Base-by-base conservation (phyloP, 2,329 filamentous ascomycete genomes). In the Botrytis squamosa region DNA sequence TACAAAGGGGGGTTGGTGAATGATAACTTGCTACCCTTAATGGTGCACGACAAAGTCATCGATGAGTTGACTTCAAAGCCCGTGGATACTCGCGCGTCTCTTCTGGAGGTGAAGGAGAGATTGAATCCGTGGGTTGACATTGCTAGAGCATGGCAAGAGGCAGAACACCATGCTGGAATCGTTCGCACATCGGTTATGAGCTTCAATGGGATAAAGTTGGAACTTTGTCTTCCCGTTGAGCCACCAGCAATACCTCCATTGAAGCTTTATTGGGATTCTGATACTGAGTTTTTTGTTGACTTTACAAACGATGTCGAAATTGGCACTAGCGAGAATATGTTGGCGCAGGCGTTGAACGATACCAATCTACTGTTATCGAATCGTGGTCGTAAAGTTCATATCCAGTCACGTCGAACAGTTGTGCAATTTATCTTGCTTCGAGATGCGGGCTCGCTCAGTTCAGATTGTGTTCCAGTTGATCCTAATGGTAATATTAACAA, bases 1-100 rank as follows among this genome's bases (percentile, higher is more conserved):
- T 90, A 95, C 79, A 78, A 88, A 12, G 91, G 88, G 40, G 91
- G 92, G 0, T 84, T 98, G 8, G 82, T 98, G 1, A 94, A 93
- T 75, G 88, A 97, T 22, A 86, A 97, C 77, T 83, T 98, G 0
- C 85, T 97, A 59, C 95, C 95, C 83, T 72, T 78, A 14, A 64
- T 79, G 69, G 80, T 84, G 57, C 73, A 78, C 52, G 76, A 81
- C 18, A 76, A 79, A 40, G 79, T 81, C 63, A 77, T 85, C 2
- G 77, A 82, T 10, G 85, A 87, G 33, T 7, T 79, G 83, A 14
- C 83, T 86, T 95, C 92, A 90, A 84, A 88, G 22, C 82, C 81
- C 71, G 82, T 84, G 16, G 81, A 84, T 3, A 84, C 84, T n/a
- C 75, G 81, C 5, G 78, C 82, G 3, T 83, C 81, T 0, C 77